Evolutionary conservation across 352 stramenopile species (phyloP), one percentile per base, ranked within the genome.

Genomic region (Globisporangium polare): DNA sequence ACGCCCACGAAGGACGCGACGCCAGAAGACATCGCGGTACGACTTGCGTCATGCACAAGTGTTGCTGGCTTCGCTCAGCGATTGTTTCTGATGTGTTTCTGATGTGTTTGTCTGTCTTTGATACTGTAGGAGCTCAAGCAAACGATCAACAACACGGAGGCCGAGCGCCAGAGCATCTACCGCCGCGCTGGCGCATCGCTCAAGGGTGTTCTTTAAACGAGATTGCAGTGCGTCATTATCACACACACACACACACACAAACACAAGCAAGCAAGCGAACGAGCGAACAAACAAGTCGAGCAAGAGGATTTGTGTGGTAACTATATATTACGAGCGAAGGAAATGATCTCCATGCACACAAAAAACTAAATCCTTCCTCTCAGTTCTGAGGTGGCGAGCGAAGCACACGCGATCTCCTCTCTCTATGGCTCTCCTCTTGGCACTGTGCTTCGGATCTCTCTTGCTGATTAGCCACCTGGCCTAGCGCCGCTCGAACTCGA

Each of bases 121-220:
- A 39, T 37, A n/a, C n/a, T n/a, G n/a, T n/a, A 91, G 82, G 79
- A 84, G 69, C 76, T 93, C 29, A 93, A 93, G 68, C 71, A 78
- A 53, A 76, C 50, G 54, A 93, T 91, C 71, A 81, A 86, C 63
- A 79, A 63, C 62, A 90, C 88, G 49, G 84, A 93, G 46, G 74
- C 73, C 3, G 84, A 93, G 72, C 82, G 84, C n/a, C 82, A 90
- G 60, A 91, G 77, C 64, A 84, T 93, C 57, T 73, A 93, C 59
- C 80, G 84, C 63, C 84, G 84, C 27, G 82, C 78, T 18, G 84
- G 84, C 42, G 84, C 84, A 31, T 93, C 82, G 37, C 77, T 93
- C 52, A 93, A 93, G 65, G 84, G 84, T 37, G 70, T 91, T 27
- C 65, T 90, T 46, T 93, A 84, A 83, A 60, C 61, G 26, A n/a